phyloP scores from a whole-genome alignment of 2,329 filamentous ascomycete species.

The Colletotrichum chrysophilum region DNA sequence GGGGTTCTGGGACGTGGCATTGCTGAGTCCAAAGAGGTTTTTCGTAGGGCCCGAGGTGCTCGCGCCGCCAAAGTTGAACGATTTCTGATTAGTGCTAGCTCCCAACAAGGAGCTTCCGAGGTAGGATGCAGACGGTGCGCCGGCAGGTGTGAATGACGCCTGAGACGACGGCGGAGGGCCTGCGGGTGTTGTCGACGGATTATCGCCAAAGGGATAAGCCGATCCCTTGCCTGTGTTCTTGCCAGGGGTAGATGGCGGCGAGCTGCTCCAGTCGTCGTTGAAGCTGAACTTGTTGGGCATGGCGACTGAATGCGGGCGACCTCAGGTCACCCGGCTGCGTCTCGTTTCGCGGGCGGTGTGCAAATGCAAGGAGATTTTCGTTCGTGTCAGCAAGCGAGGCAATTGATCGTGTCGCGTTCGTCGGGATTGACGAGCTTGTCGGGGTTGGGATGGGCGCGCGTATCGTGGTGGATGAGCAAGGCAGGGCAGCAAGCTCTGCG shows the following conservation, averaged over 20 bases:
- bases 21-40: slow-evolving; percentile 42
- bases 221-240: neutral
- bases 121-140: slow-evolving; percentile 60
- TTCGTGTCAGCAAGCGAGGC: neutral
- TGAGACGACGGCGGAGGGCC: slow-evolving; percentile 57
- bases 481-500: neutral
- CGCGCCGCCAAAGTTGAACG: slow-evolving; percentile 42
- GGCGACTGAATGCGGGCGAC: slow-evolving; percentile 22
- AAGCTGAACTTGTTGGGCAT: slow-evolving; percentile 49
- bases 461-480: neutral
- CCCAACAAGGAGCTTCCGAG: slow-evolving; percentile 60
- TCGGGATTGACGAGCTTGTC: neutral
- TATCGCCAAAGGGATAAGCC: slow-evolving; percentile 45
- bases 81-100: slow-evolving; percentile 42
- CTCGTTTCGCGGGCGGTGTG: neutral
- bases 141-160: slow-evolving; percentile 60
- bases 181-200: slow-evolving; percentile 59
- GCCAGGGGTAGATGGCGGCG: slow-evolving; percentile 54
- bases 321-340: slow-evolving; percentile 12
- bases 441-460: neutral
- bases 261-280: slow-evolving; percentile 43
- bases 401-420: neutral
- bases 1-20: slow-evolving; percentile 43
- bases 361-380: neutral
- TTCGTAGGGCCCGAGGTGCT: slow-evolving; percentile 33